A percentile compares a stretch with the other conserved stretches of the same genome.
These are phyloP conservation scores for Gastrolobium villosum DNA, from an alignment of 306 rosid species.

Conservation along the genomic window DNA sequence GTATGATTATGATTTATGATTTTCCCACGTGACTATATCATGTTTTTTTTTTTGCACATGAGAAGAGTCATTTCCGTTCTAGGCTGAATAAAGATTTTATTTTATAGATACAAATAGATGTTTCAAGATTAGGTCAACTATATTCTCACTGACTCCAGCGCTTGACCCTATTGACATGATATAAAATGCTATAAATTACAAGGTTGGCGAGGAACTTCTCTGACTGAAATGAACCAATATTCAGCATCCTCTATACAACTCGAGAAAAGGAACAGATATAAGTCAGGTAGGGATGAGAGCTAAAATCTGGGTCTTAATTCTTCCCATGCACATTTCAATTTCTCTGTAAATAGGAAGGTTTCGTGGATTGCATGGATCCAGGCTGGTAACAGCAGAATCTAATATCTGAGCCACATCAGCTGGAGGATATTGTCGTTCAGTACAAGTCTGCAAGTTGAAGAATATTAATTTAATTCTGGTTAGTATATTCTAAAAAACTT, in stretches of 20 bases:
- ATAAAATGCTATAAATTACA: constrained; percentile 15
- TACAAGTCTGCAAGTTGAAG: constrained; percentile 66
- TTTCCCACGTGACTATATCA: too few species aligned
- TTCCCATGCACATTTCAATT: constrained; percentile 82
- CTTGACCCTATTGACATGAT: constrained; percentile 28
- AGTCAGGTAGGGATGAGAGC: constrained; percentile 75
- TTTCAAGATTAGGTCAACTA: constrained; percentile 33
- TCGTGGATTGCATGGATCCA: constrained; percentile 71
- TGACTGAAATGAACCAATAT: constrained; percentile 29
- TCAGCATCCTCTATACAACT: constrained; percentile 47
- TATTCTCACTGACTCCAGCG: constrained; percentile 22
- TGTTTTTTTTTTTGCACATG: too few species aligned
- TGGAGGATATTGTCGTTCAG: constrained; percentile 78
- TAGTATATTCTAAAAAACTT: constrained; percentile 18
- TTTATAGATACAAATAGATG: neutral
- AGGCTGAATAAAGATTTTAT: constrained; percentile 11
- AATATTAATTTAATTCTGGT: constrained; percentile 21
- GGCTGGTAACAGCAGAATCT: constrained; percentile 73
- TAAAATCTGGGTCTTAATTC: constrained; percentile 80
- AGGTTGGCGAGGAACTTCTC: neutral
- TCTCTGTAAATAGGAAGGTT: constrained; percentile 80
- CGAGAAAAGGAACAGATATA: constrained; percentile 3
- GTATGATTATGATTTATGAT: too few species aligned
- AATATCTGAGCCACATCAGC: constrained; percentile 78
- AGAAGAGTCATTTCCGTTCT: neutral